Evolutionary conservation across 1,284 basidiomycete genomes (phyloP), one percentile per base, ranked within the genome.

Genomic region (Cerioporus squamosus): DNA sequence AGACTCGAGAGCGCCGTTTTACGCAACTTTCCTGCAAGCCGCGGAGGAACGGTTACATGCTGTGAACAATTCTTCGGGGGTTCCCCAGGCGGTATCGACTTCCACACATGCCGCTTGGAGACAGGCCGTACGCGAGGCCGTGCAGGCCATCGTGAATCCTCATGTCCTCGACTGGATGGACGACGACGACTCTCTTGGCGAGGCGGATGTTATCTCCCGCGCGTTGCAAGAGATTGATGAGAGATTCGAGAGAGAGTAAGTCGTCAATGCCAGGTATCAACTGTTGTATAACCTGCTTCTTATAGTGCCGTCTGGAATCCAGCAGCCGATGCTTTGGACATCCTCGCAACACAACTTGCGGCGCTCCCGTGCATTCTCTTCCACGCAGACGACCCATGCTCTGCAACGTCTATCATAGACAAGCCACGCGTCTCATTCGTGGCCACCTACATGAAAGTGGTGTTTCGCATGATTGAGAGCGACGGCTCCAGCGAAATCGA

Each of bases 381-480:
- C 1, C 75, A 78, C 57, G 78, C 77, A 51, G 65, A 74, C 56
- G 65, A 66, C 29, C 62, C 71, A 44, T 81, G 79, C 62, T 54
- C 65, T 9, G 46, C 59, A n/a, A 51, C 64, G 31, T 43, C 43
- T 22, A 44, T 55, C 10, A 8, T 42, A n/a, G 55, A 56, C 64
- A 70, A 49, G 54, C 67, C 45, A 52, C 63, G 61, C 55, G 65
- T 80, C 29, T 65, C 73, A 5, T 73, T 78, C 5, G 63, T 83
- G 17, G 69, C 73, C 20, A 70, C 70, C 2, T 83, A 76, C 54
- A 53, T 79, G 15, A 66, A 74, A 12, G 67, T 80, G 17, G 67
- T 79, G n/a, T 66, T 68, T 5, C 72, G 70, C 31, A 66, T 91
- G 18, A 66, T 88, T 10, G 75, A 80, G 36, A 84, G 83, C 6